These are phyloP conservation scores for Fusarium pseudocircinatum DNA, from an alignment of 2,329 filamentous ascomycete species.

Conservation along the genomic window DNA sequence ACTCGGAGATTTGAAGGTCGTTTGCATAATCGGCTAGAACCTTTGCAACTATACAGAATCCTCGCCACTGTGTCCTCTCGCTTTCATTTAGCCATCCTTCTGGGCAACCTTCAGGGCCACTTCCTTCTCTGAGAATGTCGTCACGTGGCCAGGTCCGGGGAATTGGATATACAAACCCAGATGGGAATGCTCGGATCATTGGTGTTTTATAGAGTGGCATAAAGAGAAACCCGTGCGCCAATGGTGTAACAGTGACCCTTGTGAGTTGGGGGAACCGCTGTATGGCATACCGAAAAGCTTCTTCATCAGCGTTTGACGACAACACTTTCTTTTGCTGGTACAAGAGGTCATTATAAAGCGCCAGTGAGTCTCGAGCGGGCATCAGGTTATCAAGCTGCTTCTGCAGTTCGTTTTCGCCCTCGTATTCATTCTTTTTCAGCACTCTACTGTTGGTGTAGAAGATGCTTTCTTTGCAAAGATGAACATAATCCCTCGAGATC, in stretches of 20 bases:
- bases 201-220: not conserved
- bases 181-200: slow-evolving; percentile 7
- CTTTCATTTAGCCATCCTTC: not conserved
- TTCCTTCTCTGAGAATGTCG: rapidly evolving
- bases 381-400: not conserved
- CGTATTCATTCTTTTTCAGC: not conserved
- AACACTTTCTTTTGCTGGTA: not conserved
- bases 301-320: not conserved
- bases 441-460: not conserved
- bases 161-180: not conserved
- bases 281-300: not conserved
- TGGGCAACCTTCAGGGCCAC: not conserved
- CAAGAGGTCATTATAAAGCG: not conserved
- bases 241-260: not conserved
- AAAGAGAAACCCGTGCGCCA: not conserved
- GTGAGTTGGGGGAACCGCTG: not conserved
- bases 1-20: not conserved
- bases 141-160: not conserved
- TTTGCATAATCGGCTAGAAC: not conserved
- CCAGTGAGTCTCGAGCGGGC: not conserved
- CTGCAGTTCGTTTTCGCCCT: not conserved
- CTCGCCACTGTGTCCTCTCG: not conserved
- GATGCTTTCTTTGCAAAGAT: not conserved
- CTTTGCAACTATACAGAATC: not conserved
- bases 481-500: not conserved